phyloP scores from a whole-genome alignment of 768 basidiomycete species.

The Rhodotorula sphaerocarpa region DNA sequence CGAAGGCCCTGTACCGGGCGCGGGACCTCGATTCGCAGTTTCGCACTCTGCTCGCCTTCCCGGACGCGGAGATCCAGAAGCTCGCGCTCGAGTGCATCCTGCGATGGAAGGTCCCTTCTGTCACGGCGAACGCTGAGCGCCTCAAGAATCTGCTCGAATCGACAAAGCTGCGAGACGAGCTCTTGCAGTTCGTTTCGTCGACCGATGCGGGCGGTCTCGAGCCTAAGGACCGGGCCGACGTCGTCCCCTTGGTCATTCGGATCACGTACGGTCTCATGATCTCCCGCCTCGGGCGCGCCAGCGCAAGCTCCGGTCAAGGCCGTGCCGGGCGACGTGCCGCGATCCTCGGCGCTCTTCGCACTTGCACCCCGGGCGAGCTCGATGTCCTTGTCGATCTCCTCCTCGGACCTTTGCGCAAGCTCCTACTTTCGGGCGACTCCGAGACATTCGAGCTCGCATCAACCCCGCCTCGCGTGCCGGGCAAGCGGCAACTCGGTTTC shows the following conservation, averaged over 20 bases:
- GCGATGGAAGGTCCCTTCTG: slow-evolving; percentile 61
- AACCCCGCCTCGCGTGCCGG: slow-evolving; percentile 26
- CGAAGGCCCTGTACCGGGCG: slow-evolving; percentile 72
- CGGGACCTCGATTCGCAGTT: slow-evolving; percentile 61
- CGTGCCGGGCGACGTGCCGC: slow-evolving; percentile 61
- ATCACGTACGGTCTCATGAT: slow-evolving; percentile 82
- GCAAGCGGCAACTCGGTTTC: slow-evolving; percentile 60
- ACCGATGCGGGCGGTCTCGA: slow-evolving; percentile 52
- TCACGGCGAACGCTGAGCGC: slow-evolving; percentile 56
- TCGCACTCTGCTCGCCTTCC: slow-evolving; percentile 67
- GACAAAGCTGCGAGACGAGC: slow-evolving; percentile 77
- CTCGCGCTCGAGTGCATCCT: slow-evolving; percentile 68
- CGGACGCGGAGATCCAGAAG: slow-evolving; percentile 68
- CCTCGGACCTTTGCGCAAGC: slow-evolving; percentile 57
- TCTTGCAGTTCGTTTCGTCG: slow-evolving; percentile 60
- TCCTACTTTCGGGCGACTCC: slow-evolving; percentile 17
- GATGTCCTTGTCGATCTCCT: slow-evolving; percentile 74
- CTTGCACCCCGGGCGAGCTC: slow-evolving; percentile 66
- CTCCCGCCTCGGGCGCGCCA: slow-evolving; percentile 59
- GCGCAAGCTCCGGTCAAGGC: slow-evolving; percentile 51
- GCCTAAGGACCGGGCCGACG: slow-evolving; percentile 53
- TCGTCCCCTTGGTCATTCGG: slow-evolving; percentile 63
- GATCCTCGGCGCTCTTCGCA: slow-evolving; percentile 61
- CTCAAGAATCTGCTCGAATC: slow-evolving; percentile 70
- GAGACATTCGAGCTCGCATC: slow-evolving; percentile 33